A percentile compares a stretch with the other conserved stretches of the same genome.
Evolutionary conservation across 208 protist species (phyloP).

Genomic region (Trypanosoma melophagium): DNA sequence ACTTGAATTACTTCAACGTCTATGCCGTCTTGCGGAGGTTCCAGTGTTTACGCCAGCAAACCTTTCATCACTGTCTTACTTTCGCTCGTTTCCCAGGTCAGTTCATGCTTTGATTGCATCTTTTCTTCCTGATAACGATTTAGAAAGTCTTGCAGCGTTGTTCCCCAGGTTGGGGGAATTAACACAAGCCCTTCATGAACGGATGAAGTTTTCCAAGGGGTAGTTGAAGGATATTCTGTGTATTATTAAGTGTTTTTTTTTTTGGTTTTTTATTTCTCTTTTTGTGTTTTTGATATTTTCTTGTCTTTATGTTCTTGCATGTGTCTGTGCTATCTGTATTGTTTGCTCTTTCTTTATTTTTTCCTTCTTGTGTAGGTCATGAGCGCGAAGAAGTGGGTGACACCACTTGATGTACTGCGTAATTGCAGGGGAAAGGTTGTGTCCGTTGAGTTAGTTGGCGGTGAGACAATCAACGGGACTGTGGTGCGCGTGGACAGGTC

Average conservation of each 20-base stretch:
- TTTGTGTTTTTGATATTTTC: too few relatives aligned
- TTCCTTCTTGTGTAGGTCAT: slow-evolving; percentile 19
- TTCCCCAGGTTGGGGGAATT: slow-evolving; percentile 56
- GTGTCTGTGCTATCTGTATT: too few relatives aligned
- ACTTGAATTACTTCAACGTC: too few relatives aligned
- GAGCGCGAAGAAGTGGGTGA: slow-evolving; percentile 42
- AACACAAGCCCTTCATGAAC: slow-evolving; percentile 30
- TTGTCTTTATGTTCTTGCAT: too few relatives aligned
- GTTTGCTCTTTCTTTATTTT: slow-evolving; percentile 16
- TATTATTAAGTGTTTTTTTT: slow-evolving; percentile 7
- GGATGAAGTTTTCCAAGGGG: slow-evolving; percentile 21
- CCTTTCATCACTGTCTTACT: slow-evolving; percentile 40
- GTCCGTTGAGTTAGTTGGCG: slow-evolving; percentile 65
- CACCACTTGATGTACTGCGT: slow-evolving; percentile 75
- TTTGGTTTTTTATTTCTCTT: too few relatives aligned
- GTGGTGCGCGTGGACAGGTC: slow-evolving; percentile 74
- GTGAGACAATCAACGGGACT: slow-evolving; percentile 79
- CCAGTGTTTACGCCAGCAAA: slow-evolving; percentile 25
- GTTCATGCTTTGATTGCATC: slow-evolving; percentile 65
- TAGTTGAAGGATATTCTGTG: neutral
- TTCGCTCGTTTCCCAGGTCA: slow-evolving; percentile 57
- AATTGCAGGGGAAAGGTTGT: slow-evolving; percentile 81
- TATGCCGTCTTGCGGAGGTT: slow-evolving; percentile 32
- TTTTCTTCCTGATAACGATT: slow-evolving; percentile 41
- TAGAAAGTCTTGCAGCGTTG: slow-evolving; percentile 34